These are phyloP conservation scores for Ceratocystis cubensis DNA, from an alignment of 2,329 filamentous ascomycete species.

Conservation along the genomic window DNA sequence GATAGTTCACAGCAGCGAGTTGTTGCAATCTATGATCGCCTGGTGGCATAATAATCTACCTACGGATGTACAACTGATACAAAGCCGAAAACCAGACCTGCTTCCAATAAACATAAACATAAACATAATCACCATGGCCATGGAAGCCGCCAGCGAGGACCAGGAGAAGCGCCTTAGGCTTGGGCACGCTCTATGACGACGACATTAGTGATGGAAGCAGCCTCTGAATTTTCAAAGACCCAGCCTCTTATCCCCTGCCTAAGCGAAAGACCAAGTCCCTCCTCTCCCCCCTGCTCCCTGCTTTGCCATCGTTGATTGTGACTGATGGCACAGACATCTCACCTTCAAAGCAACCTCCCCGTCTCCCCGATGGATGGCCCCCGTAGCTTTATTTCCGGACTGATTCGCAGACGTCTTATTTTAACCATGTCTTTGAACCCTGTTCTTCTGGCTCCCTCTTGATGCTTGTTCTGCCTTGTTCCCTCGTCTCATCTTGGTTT, in stretches of 20 bases:
- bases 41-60: too few relatives aligned
- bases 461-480: not conserved
- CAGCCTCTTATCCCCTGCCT: too few relatives aligned
- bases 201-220: not conserved
- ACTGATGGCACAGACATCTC: not conserved
- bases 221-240: too few relatives aligned
- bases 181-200: not conserved
- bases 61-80: too few relatives aligned
- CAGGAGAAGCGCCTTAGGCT: too few relatives aligned
- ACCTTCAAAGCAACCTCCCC: not conserved
- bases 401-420: not conserved
- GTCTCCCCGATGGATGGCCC: not conserved
- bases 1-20: too few relatives aligned
- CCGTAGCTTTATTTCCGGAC: not conserved
- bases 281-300: not conserved
- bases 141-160: too few relatives aligned
- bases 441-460: not conserved
- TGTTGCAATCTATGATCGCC: too few relatives aligned
- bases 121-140: too few relatives aligned
- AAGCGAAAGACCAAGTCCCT: not conserved
- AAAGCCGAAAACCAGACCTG: too few relatives aligned
- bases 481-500: not conserved
- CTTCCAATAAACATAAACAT: too few relatives aligned
- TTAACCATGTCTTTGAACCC: not conserved
- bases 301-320: not conserved